Percentiles rank a stretch among this genome's conserved stretches.
Evolutionary conservation across 2,329 filamentous ascomycete genomes (phyloP).

Genomic region (Apiospora aurea): DNA sequence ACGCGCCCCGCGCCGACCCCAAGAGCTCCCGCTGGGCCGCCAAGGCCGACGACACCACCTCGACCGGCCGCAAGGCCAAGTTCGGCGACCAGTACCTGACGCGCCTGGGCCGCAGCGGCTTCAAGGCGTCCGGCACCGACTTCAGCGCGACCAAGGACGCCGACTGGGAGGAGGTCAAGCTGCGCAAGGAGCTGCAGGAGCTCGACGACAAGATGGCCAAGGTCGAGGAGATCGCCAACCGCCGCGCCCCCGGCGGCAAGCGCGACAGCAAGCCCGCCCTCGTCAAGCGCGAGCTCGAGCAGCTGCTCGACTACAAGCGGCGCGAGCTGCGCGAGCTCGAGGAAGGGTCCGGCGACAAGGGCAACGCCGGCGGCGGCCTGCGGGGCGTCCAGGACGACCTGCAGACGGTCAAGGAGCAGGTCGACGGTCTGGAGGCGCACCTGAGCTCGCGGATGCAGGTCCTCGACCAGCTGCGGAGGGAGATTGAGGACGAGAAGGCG

Average conservation of each 20-base stretch:
- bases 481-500: slow-evolving; percentile 87
- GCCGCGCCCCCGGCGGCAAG: slow-evolving; percentile 63
- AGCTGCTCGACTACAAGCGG: slow-evolving; percentile 94
- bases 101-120: slow-evolving; percentile 82
- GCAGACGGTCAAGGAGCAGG: slow-evolving; percentile 89
- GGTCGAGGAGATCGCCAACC: slow-evolving; percentile 77
- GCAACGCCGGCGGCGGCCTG: slow-evolving; percentile 73
- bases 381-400: slow-evolving; percentile 86
- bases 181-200: slow-evolving; percentile 91
- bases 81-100: slow-evolving; percentile 98
- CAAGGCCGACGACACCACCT: slow-evolving; percentile 79
- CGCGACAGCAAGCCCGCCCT: slow-evolving; percentile 85
- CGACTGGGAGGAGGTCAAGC: slow-evolving; percentile 96
- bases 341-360: slow-evolving; percentile 68
- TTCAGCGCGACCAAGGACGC: slow-evolving; percentile 81
- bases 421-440: slow-evolving; percentile 88
- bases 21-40: slow-evolving; percentile 77
- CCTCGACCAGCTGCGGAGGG: slow-evolving; percentile 76
- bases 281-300: slow-evolving; percentile 92
- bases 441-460: slow-evolving; percentile 77
- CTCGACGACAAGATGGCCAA: slow-evolving; percentile 87
- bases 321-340: slow-evolving; percentile 78
- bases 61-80: slow-evolving; percentile 90
- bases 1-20: slow-evolving; percentile 48
- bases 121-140: slow-evolving; percentile 86